Evolutionary conservation across 2,329 filamentous ascomycete species (phyloP).

Genomic region (Orbilia oligospora): DNA sequence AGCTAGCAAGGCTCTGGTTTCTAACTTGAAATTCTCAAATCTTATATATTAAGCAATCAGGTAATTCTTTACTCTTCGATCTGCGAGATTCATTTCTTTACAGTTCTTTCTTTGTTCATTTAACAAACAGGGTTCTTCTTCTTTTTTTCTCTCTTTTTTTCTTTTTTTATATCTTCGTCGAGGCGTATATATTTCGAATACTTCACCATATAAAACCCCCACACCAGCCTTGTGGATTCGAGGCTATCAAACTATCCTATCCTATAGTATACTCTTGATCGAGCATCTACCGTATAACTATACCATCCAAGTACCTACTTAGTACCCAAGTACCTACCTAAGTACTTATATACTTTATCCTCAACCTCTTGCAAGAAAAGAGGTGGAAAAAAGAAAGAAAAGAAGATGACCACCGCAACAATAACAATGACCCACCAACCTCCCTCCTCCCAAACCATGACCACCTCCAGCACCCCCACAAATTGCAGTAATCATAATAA

Average conservation of each 20-base stretch:
- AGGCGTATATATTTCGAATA: neutral
- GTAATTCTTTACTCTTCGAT: constrained; percentile 11
- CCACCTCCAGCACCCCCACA: neutral
- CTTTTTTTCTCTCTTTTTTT: neutral
- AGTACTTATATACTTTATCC: no score
- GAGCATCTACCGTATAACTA: no score
- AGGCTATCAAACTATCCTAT: neutral
- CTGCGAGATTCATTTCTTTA: constrained; percentile 8
- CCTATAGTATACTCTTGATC: no score
- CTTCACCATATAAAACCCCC: neutral
- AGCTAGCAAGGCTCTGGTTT: no score
- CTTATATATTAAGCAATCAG: constrained; percentile 2
- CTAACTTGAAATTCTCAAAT: no score
- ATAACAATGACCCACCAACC: neutral
- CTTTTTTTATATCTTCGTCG: neutral
- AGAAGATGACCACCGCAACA: constrained; percentile 15
- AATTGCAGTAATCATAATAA: neutral
- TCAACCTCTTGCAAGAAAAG: no score
- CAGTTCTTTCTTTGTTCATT: neutral
- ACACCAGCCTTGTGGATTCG: neutral
- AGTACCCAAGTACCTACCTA: no score
- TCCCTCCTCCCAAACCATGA: neutral
- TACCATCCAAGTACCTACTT: neutral
- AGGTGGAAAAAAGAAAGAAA: no score
- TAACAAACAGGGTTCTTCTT: constrained; percentile 3